Base-by-base conservation (phyloP, 2,329 filamentous ascomycete species). In the Pseudogymnoascus sp. region DNA sequence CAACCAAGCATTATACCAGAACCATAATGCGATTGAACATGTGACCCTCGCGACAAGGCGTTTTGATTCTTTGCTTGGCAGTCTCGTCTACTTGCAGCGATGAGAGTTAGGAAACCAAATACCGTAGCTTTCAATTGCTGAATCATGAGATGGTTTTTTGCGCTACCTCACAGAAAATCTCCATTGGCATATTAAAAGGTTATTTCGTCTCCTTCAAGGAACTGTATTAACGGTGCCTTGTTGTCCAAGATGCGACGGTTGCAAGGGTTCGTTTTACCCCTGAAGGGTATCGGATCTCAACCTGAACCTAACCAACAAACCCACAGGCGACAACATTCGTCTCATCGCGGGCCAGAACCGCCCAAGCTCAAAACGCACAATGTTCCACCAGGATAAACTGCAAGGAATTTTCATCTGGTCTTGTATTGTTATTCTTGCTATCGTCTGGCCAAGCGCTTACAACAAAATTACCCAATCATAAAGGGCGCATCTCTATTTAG, bases 311-410 rank as follows among this genome's bases (percentile, higher is more conserved):
- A 31, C 44, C 44, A 26, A 54, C 44, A 54, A 54, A 33, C 29
- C 26, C 29, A 54, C 44, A 54, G 44, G 44, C 26, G 44, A 54
- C 44, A 50, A 50, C 44, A 54, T 11, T 17, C 44, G 44, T 54
- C 44, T 54, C 44, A 54, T 54, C 47, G 13, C 5, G 29, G 29
- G 47, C 47, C 47, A 33, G 26, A 54, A 54, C 47, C n/a, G 47
- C 47, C 47, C 47, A 54, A 54, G 47, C 47, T 54, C 47, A 33
- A 54, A 54, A 54, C 47, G n/a, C 47, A 54, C 9, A 54, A 54
- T 33, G 47, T 54, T 15, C 47, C 47, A 54, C 9, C 44, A 54
- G 44, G 44, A n/a, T 17, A 31, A 17, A 33, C 29, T 17, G 26
- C 44, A 54, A n/a, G 26, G 11, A 54, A 33, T n/a, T 54, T 54